phyloP scores from a whole-genome alignment of 1,284 basidiomycete species.

The Pseudozyma sp. region DNA sequence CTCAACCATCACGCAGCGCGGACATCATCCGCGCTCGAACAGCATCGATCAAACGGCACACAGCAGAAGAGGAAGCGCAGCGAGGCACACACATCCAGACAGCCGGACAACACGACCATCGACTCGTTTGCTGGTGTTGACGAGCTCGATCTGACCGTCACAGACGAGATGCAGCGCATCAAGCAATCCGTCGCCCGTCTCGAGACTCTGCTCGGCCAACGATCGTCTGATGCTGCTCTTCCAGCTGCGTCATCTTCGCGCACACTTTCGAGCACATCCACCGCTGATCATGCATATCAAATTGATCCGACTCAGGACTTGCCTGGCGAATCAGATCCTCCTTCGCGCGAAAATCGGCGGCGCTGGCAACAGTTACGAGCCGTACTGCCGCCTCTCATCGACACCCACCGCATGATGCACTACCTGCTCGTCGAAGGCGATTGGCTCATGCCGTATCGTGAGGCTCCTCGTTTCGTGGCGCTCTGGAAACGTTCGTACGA shows the following conservation, averaged over 20 bases:
- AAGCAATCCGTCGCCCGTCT: conserved; percentile 28
- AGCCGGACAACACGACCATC: neutral
- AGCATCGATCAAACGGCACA: neutral
- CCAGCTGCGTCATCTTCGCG: no score
- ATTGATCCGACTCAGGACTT: conserved; percentile 10
- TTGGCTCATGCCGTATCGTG: conserved; percentile 24
- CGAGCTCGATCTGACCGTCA: conserved; percentile 1
- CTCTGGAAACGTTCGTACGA: conserved; percentile 28
- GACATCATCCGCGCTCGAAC: neutral
- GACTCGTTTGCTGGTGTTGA: neutral
- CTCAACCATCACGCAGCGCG: conserved; percentile 5
- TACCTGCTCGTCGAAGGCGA: conserved; percentile 29
- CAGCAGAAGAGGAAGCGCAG: conserved; percentile 18
- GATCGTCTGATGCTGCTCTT: neutral
- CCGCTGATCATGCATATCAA: conserved; percentile 1
- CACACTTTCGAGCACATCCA: no score
- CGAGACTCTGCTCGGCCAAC: conserved; percentile 18
- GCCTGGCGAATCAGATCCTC: conserved; percentile 18
- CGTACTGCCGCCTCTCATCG: conserved; percentile 27
- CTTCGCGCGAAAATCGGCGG: conserved; percentile 12
- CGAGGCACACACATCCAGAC: neutral
- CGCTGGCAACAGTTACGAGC: conserved; percentile 28
- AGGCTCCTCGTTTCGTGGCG: conserved; percentile 26
- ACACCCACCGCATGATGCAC: conserved; percentile 36
- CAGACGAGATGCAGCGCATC: conserved; percentile 21